Percentiles rank a stretch among this genome's conserved stretches.
These are phyloP conservation scores for Dalbergia cochinchinensis DNA, from an alignment of 306 rosid species.

Conservation along the genomic window DNA sequence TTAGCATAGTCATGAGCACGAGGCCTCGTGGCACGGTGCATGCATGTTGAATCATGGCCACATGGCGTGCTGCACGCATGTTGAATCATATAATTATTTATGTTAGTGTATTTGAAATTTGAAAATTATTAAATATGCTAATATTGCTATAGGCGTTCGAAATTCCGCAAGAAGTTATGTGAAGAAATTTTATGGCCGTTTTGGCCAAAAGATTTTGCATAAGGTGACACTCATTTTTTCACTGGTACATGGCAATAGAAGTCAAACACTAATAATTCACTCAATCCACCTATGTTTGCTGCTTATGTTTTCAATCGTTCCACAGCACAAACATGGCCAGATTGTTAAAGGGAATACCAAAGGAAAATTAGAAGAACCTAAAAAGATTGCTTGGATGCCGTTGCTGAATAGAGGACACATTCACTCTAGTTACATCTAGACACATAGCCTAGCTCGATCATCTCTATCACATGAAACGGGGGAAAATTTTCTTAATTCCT, in stretches of 20 bases:
- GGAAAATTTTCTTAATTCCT: background rate
- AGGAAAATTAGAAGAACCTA: background rate
- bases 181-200: background rate
- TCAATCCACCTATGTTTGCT: no score
- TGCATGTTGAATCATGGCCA: background rate
- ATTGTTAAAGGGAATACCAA: background rate
- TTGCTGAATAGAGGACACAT: constrained; percentile 17
- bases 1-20: no score
- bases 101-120: background rate
- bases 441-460: background rate
- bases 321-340: no score
- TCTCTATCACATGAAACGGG: background rate
- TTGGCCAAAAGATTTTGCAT: background rate
- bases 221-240: no score
- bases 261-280: background rate
- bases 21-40: background rate
- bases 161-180: background rate
- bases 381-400: background rate
- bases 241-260: background rate
- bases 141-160: no score
- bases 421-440: background rate
- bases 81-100: background rate
- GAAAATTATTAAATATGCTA: background rate
- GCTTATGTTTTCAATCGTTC: no score
- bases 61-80: background rate